Conservation (phyloP, 1,284 basidiomycete genomes). For the Fistulina hepatica region DNA sequence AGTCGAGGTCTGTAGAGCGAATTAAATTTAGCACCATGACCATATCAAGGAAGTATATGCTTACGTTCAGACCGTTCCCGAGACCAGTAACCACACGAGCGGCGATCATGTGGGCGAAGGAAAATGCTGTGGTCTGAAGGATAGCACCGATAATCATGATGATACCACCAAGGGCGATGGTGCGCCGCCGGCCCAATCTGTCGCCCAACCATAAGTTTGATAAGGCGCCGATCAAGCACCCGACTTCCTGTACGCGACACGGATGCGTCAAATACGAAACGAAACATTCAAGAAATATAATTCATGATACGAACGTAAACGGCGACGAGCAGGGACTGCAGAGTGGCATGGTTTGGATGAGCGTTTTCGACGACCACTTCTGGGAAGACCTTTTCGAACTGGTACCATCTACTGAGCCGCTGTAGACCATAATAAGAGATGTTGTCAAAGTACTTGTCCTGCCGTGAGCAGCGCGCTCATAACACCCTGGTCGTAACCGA, state of each 20-base stretch:
- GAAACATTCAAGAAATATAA: background rate
- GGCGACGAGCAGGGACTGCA: conserved; percentile 44
- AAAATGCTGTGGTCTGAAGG: conserved; percentile 42
- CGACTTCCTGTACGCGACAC: conserved; percentile 32
- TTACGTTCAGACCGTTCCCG: conserved; percentile 58
- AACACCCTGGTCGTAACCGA: conserved; percentile 58
- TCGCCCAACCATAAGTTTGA: conserved; percentile 47
- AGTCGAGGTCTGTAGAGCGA: conserved; percentile 39
- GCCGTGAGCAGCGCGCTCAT: conserved; percentile 51
- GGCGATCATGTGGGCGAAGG: conserved; percentile 46
- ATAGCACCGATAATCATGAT: conserved; percentile 59
- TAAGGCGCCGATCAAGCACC: conserved; percentile 40
- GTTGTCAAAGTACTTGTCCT: conserved; percentile 25
- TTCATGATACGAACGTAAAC: conserved; percentile 35
- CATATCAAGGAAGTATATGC: conserved; percentile 11
- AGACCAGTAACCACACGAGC: conserved; percentile 54
- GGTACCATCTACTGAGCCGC: background rate
- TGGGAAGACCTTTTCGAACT: conserved; percentile 44
- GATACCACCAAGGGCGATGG: conserved; percentile 39
- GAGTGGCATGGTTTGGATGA: conserved; percentile 36
- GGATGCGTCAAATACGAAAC: background rate
- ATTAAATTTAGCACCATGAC: background rate
- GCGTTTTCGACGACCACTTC: conserved; percentile 27
- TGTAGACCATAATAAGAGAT: background rate
- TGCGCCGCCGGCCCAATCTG: conserved; percentile 38